Base-by-base conservation (phyloP, 1,139 yeast genomes). In the Blastobotrys aristatus region DNA sequence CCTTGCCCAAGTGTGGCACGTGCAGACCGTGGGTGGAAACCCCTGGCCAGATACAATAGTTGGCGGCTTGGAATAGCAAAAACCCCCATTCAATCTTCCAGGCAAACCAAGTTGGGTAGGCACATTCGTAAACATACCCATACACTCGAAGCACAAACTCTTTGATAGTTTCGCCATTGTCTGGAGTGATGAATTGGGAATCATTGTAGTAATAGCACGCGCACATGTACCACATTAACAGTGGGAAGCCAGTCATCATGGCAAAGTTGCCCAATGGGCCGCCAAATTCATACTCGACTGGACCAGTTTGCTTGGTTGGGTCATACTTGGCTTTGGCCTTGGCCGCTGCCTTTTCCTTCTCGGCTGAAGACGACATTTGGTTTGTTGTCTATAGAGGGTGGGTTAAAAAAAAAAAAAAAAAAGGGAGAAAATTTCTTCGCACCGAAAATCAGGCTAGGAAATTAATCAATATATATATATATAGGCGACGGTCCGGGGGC, bases 171-270 rank as follows among this genome's bases (percentile, higher is more conserved):
- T 90, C 84, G 41, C 72, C 83, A 2, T 66, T 72, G 0, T 67
- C 61, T 2, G 96, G 97, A 67, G 75, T 70, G 21, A 96, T 88
- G 32, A 87, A 75, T 42, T 71, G 64, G 2, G 96, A 95, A 53
- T 72, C 72, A 66, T 88, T 86, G 67, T 84, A 88, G 57, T 79
- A 76, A 51, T 94, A 92, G 62, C 90, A 78, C 50, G 90, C 80
- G 95, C 96, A 92, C 92, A 92, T 84, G 70, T 92, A 92, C 77
- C 85, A 87, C 98, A 92, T 92, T 62, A 94, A 74, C 46, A 83
- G 64, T 4, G 98, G 98, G 71, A 92, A 94, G 2, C 95, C 95
- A 43, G 78, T 63, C 82, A 92, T 80, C 97, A 92, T 90, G n/a
- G 92, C 89, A 17, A 82, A 51, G 38, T 88, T 96, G 47, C 98